Evolutionary conservation across 1,284 basidiomycete genomes (phyloP).

Genomic region (Papiliotrema fonsecae): DNA sequence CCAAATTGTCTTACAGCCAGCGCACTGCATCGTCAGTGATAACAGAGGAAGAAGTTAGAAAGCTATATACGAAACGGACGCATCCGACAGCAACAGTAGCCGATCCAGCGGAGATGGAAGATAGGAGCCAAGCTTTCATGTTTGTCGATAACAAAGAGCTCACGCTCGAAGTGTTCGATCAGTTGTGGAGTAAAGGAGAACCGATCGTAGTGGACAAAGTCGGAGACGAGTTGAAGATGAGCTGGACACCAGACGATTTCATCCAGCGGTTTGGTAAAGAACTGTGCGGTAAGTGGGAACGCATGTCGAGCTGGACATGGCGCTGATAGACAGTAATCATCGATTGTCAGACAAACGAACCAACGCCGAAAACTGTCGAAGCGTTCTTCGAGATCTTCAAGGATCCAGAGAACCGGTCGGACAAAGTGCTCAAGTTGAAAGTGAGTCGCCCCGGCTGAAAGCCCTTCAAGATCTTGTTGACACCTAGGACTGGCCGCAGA

Average conservation of each 20-base stretch:
- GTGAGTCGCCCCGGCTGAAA: constrained; percentile 44
- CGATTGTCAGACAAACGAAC: constrained; percentile 70
- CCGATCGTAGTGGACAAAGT: constrained; percentile 71
- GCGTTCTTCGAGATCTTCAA: constrained; percentile 80
- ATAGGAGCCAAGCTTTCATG: constrained; percentile 32
- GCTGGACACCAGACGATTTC: constrained; percentile 81
- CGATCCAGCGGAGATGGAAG: constrained; percentile 36
- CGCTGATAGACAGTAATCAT: constrained; percentile 54
- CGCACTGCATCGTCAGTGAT: neutral
- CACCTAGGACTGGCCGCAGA: constrained; percentile 83
- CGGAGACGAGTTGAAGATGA: constrained; percentile 57
- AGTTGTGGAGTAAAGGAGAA: constrained; percentile 66
- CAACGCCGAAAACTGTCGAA: constrained; percentile 60
- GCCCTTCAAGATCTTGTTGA: neutral
- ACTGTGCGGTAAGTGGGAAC: constrained; percentile 51
- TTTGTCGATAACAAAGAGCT: constrained; percentile 55
- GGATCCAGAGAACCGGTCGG: constrained; percentile 53
- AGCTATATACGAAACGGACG: constrained; percentile 30
- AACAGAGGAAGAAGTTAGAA: constrained; percentile 10
- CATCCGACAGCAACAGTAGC: constrained; percentile 35
- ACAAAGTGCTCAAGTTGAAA: constrained; percentile 73
- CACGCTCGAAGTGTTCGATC: constrained; percentile 59
- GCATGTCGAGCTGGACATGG: neutral
- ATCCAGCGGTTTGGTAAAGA: constrained; percentile 63
- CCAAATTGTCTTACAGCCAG: neutral